Percentiles rank a stretch among this genome's conserved stretches.
These are phyloP conservation scores for Penicillium sp. DNA, from an alignment of 2,329 filamentous ascomycete species.

Conservation along the genomic window DNA sequence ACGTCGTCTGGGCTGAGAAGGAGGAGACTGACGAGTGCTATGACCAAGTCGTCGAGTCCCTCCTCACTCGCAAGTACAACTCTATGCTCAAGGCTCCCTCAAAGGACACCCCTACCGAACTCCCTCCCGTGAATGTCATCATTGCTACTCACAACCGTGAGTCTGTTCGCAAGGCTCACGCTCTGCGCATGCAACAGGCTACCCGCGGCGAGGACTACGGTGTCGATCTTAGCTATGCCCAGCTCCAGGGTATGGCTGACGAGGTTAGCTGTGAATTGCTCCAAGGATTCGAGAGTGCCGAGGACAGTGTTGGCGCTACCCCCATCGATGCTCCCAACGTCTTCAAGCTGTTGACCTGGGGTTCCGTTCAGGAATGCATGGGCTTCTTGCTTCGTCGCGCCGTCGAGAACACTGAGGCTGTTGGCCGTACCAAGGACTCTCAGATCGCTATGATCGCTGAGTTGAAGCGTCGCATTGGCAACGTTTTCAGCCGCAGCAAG, in stretches of 20 bases:
- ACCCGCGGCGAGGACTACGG: constrained; percentile 42
- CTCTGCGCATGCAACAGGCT: constrained; percentile 46
- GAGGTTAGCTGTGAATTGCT: constrained; percentile 69
- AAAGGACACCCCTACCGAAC: constrained; percentile 36
- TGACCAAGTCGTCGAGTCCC: constrained; percentile 54
- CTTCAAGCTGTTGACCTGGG: constrained; percentile 61
- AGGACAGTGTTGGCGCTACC: constrained; percentile 24
- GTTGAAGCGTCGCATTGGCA: constrained; percentile 33
- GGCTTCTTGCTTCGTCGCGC: constrained; percentile 63
- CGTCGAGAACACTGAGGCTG: constrained; percentile 69
- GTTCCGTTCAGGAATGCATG: constrained; percentile 58
- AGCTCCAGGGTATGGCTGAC: constrained; percentile 94
- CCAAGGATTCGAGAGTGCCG: constrained; percentile 38
- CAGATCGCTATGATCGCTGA: constrained; percentile 39
- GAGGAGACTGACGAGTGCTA: constrained; percentile 53
- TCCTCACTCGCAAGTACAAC: constrained; percentile 60
- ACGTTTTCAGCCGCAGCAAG: constrained; percentile 22
- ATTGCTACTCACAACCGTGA: constrained; percentile 60
- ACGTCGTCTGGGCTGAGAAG: constrained; percentile 48
- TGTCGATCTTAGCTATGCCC: constrained; percentile 62
- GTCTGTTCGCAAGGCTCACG: constrained; percentile 53
- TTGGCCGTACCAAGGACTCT: constrained; percentile 51
- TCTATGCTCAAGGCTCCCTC: constrained; percentile 48
- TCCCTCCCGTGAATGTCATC: constrained; percentile 51
- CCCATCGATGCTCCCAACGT: constrained; percentile 46